Evolutionary conservation across 2,329 filamentous ascomycete genomes (phyloP).

Genomic region (Phialophora chinensis): DNA sequence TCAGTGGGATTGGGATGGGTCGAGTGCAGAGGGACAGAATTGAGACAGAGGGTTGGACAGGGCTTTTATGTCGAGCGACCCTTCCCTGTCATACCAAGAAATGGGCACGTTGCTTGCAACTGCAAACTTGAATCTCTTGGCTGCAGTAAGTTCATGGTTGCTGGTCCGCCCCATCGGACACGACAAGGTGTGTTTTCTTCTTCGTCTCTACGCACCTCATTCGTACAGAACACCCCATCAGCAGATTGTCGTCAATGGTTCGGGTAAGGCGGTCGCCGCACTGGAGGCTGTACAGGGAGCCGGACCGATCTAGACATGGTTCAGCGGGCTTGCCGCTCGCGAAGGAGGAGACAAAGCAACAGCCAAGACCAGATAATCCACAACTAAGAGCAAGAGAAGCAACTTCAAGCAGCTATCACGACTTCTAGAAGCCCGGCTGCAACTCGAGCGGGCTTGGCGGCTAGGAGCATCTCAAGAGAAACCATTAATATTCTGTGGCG

Average conservation of each 20-base stretch:
- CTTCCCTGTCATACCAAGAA: neutral
- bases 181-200: neutral
- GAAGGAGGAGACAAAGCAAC: conserved; percentile 3
- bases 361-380: conserved; percentile 11
- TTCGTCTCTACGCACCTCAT: neutral
- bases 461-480: neutral
- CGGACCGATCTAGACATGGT: conserved; percentile 1
- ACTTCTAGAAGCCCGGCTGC: conserved; percentile 9
- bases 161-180: neutral
- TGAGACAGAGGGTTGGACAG: neutral
- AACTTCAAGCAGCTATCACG: conserved; percentile 16
- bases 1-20: conserved; percentile 2
- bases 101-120: neutral
- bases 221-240: conserved; percentile 1
- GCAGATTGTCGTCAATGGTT: conserved; percentile 5
- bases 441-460: conserved; percentile 12
- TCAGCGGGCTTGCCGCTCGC: neutral
- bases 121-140: conserved; percentile 4
- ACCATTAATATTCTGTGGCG: conserved; percentile 3
- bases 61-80: conserved; percentile 16
- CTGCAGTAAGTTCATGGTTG: conserved; percentile 2
- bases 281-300: neutral
- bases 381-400: conserved; percentile 2
- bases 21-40: neutral
- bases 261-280: neutral